Evolutionary conservation across 768 basidiomycete genomes (phyloP), one percentile per base, ranked within the genome.

Genomic region (Tephrocybe sp.): DNA sequence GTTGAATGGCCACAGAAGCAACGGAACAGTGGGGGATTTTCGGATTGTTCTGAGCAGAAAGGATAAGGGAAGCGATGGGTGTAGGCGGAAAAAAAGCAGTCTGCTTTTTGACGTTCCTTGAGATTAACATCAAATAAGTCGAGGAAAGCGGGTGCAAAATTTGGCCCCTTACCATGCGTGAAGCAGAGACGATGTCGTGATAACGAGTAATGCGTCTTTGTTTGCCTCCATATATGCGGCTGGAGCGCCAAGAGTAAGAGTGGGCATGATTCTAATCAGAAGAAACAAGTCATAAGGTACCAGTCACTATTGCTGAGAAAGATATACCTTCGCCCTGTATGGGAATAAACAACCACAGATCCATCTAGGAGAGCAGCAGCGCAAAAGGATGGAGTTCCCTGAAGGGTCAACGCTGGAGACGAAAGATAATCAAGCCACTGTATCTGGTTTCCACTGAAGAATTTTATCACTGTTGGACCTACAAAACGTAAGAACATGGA

Each of bases 351-450:
- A 54, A 77, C 80, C n/a, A 98, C 70, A 3, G 76, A 78, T 0
- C 89, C 91, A 64, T 97, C 93, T 55, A 85, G 78, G 70, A 81
- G 77, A 0, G 83, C 89, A 4, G 81, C 89, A 6, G 90, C 94
- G 58, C 85, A 85, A 62, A 90, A 92, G 2, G 60, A 62, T 11
- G 65, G 62, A 0, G 91, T 86, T 0, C 84, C 84, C 4, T 83
- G 82, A 42, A 90, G 61, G 1, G 75, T 71, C 13, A 95, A 64
- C n/a, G 82, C 83, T 20, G 87, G 84, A 2, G 79, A 81, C 1
- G 89, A 83, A 7, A 96, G 61, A 68, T 89, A 98, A 67, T 98
- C 95, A 39, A 95, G 67, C 93, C 95, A 98, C 48, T 88, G 83
- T 10, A 83, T 87, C 52, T 85, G 80, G 69, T 83, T 84, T 31